Conservation (phyloP, 495 filamentous ascomycete genomes). For the Usnea hakonensis region DNA sequence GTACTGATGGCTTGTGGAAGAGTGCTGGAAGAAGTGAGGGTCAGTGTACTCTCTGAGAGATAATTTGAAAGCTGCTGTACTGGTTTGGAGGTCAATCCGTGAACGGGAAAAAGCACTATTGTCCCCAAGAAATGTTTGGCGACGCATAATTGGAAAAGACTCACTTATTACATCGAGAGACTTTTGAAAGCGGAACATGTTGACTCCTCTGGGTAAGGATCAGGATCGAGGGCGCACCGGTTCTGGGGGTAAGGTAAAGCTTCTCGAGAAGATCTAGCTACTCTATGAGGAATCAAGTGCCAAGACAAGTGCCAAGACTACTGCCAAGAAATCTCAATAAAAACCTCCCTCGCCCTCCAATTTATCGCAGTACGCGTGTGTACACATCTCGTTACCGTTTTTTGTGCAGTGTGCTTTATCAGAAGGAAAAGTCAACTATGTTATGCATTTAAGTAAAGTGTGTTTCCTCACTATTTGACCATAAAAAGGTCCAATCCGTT, state of each 20-base stretch:
- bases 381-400: too few relatives aligned
- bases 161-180: constrained; percentile 77
- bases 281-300: too few relatives aligned
- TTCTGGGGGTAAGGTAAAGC: not conserved
- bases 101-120: not conserved
- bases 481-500: too few relatives aligned
- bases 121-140: not conserved
- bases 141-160: not conserved
- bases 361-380: too few relatives aligned
- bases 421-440: too few relatives aligned
- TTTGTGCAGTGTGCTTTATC: too few relatives aligned
- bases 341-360: too few relatives aligned
- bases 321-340: too few relatives aligned
- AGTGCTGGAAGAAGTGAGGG: constrained; percentile 33
- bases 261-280: not conserved
- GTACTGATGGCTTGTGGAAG: constrained; percentile 72
- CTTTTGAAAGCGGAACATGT: constrained; percentile 47
- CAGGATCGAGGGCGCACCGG: not conserved
- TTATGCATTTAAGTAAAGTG: too few relatives aligned
- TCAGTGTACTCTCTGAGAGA: not conserved
- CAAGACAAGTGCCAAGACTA: constrained; percentile 1
- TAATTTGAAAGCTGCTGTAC: not conserved
- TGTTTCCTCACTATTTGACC: too few relatives aligned
- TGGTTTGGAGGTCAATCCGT: not conserved
- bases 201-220: not conserved